A percentile compares a stretch with the other conserved stretches of the same genome.
phyloP scores from a whole-genome alignment of 805 yeast species.

The Schizosaccharomyces cryophilus region DNA sequence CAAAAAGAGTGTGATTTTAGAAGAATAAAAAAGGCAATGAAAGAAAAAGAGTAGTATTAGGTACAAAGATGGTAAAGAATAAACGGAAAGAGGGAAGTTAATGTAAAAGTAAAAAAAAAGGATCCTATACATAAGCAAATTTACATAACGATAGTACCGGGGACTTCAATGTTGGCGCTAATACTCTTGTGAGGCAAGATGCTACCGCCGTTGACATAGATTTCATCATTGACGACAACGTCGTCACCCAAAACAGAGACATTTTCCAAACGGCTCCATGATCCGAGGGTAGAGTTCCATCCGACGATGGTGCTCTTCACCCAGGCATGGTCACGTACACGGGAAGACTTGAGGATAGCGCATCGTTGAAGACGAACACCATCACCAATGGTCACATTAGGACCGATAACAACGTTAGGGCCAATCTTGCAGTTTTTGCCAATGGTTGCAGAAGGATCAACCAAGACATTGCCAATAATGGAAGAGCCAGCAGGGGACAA shows the following conservation, averaged over 20 bases:
- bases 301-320: slow-evolving; percentile 95
- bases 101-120: not conserved
- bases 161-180: slow-evolving; percentile 87
- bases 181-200: slow-evolving; percentile 96
- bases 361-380: slow-evolving; percentile 97
- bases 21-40: not conserved
- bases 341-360: slow-evolving; percentile 73
- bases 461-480: slow-evolving; percentile 53
- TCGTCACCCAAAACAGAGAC: slow-evolving; percentile 96
- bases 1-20: not conserved
- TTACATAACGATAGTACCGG: slow-evolving; percentile 81
- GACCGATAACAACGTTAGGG: slow-evolving; percentile 94
- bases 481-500: slow-evolving; percentile 20
- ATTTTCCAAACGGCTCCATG: slow-evolving; percentile 97
- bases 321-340: slow-evolving; percentile 91
- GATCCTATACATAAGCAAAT: not conserved
- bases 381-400: slow-evolving; percentile 82
- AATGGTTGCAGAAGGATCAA: slow-evolving; percentile 86
- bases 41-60: not conserved
- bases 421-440: slow-evolving; percentile 87
- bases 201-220: slow-evolving; percentile 97
- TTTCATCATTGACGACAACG: slow-evolving; percentile 92
- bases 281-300: slow-evolving; percentile 95
- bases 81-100: not conserved
- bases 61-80: not conserved